A percentile compares a stretch with the other conserved stretches of the same genome.
These are phyloP conservation scores for Naumovozyma castellii DNA, from an alignment of 805 yeast genomes.

Conservation along the genomic window DNA sequence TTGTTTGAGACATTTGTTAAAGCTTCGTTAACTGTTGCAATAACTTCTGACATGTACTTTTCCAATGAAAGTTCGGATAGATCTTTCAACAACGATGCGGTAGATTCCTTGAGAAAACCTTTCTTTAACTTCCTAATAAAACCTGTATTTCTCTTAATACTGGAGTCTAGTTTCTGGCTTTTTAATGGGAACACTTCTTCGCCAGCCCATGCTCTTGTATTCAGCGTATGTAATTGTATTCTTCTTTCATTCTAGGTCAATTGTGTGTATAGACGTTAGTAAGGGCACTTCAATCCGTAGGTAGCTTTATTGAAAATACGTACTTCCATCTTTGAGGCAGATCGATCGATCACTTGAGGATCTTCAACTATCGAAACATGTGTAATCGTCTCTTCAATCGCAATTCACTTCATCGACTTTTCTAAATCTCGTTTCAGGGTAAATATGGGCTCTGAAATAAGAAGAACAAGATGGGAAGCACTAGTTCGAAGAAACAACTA, in stretches of 20 bases:
- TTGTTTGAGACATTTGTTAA: conserved; percentile 40
- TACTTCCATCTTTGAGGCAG: no score
- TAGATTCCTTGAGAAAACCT: conserved; percentile 45
- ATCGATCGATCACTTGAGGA: no score
- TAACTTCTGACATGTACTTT: conserved; percentile 65
- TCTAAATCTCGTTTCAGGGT: no score
- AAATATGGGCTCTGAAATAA: no score
- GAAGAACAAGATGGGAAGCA: no score
- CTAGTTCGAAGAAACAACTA: no score
- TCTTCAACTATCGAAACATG: no score
- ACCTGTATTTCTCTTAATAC: conserved; percentile 73
- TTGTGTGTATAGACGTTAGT: no score
- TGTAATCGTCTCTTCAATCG: no score
- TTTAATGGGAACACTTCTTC: conserved; percentile 27
- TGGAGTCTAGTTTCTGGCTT: conserved; percentile 47
- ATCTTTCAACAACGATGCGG: conserved; percentile 45
- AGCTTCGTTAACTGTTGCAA: conserved; percentile 55
- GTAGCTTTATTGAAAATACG: no score
- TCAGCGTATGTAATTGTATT: conserved; percentile 31
- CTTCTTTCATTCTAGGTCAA: conserved; percentile 6
- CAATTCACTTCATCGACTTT: no score
- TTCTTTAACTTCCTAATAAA: conserved; percentile 62
- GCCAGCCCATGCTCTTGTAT: conserved; percentile 47
- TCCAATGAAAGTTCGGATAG: conserved; percentile 53
- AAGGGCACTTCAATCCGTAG: no score